Evolutionary conservation across 257 asterid genomes (phyloP).

Genomic region (Nicotiana otophora): DNA sequence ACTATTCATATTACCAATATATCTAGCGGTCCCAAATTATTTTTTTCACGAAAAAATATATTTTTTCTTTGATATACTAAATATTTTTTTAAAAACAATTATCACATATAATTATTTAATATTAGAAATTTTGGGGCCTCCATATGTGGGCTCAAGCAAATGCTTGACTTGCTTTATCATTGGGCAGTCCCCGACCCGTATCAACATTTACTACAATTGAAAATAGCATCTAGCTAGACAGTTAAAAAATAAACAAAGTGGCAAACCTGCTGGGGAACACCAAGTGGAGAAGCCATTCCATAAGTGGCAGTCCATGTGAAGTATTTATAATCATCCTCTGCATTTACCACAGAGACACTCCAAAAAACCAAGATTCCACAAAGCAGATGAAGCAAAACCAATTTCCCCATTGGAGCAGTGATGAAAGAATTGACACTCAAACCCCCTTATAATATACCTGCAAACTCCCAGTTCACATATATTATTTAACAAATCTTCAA

Average conservation of each 20-base stretch:
- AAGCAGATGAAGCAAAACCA: constrained; percentile 8
- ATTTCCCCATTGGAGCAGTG: neutral
- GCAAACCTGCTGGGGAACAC: constrained; percentile 63
- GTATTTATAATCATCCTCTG: constrained; percentile 71
- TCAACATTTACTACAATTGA: neutral
- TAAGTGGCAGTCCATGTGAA: constrained; percentile 77
- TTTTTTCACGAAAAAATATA: too few species aligned
- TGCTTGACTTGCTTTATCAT: too few species aligned
- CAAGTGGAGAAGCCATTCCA: constrained; percentile 66
- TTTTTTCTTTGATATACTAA: too few species aligned
- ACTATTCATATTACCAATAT: too few species aligned
- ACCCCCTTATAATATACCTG: neutral
- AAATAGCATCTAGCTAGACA: neutral
- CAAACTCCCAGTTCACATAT: neutral
- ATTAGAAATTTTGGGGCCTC: too few species aligned
- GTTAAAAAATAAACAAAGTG: neutral
- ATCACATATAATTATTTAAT: too few species aligned
- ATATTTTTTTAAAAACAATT: too few species aligned
- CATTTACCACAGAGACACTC: constrained; percentile 35
- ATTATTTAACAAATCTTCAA: neutral
- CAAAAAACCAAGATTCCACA: constrained; percentile 30
- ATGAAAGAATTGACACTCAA: neutral
- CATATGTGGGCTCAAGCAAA: too few species aligned
- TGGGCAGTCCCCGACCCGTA: neutral
- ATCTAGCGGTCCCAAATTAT: too few species aligned